Evolutionary conservation across 2,329 filamentous ascomycete genomes (phyloP).

Genomic region (Fusarium scirpi): DNA sequence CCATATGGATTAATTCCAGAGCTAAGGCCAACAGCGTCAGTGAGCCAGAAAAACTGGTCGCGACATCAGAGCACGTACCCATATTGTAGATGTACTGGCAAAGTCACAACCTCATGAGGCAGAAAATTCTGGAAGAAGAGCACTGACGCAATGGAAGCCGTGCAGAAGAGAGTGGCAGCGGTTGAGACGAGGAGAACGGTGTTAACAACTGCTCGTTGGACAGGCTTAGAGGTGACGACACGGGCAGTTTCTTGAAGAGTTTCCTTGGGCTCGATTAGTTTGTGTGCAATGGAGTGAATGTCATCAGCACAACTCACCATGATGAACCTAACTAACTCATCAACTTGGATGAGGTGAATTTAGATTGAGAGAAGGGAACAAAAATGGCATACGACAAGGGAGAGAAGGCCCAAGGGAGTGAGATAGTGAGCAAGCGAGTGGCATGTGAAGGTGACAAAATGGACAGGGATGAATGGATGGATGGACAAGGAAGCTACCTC

Average conservation of each 20-base stretch:
- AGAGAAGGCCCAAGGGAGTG: constrained; percentile 12
- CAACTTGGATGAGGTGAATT: constrained; percentile 10
- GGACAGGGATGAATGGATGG: background rate
- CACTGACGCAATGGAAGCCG: constrained; percentile 63
- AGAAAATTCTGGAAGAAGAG: constrained; percentile 69
- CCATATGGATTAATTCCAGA: constrained; percentile 66
- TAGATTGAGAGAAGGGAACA: constrained; percentile 14
- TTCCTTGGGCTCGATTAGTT: constrained; percentile 47
- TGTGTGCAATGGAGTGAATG: background rate
- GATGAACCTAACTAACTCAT: constrained; percentile 13
- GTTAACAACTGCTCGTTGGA: constrained; percentile 63
- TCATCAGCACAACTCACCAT: constrained; percentile 35
- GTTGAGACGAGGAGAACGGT: constrained; percentile 58
- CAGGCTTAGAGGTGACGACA: constrained; percentile 62
- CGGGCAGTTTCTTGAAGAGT: constrained; percentile 53
- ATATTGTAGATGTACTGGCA: constrained; percentile 69
- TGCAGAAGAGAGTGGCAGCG: constrained; percentile 58
- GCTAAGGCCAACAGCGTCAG: constrained; percentile 49
- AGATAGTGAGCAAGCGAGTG: constrained; percentile 5
- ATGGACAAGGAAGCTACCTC: background rate
- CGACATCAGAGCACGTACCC: constrained; percentile 58
- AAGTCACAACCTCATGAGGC: constrained; percentile 64
- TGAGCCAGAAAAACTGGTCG: background rate
- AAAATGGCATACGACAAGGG: constrained; percentile 9
- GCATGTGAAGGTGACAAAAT: constrained; percentile 41